phyloP scores from a whole-genome alignment of 495 filamentous ascomycete genomes.

The Thermothielavioides terrestris region DNA sequence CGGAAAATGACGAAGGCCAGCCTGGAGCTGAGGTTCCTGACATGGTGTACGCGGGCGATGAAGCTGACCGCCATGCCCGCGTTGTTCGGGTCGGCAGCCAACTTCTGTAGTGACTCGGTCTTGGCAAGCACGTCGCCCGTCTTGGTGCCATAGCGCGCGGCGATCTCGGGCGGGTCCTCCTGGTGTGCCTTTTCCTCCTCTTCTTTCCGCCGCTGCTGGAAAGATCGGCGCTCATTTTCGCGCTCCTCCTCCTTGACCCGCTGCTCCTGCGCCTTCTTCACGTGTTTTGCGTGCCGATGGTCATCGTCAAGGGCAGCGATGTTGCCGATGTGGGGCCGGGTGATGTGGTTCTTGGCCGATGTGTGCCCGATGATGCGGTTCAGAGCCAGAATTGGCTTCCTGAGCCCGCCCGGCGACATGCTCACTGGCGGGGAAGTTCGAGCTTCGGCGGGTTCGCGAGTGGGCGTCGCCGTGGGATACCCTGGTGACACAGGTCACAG shows the following conservation, averaged over 20 bases:
- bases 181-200: conserved; percentile 36
- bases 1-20: conserved; percentile 82
- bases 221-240: conserved; percentile 46
- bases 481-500: too few species aligned
- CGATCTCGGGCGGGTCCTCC: conserved; percentile 47
- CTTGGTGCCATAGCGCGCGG: conserved; percentile 50
- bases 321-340: conserved; percentile 39
- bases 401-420: conserved; percentile 33
- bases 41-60: conserved; percentile 76
- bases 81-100: conserved; percentile 24
- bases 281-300: conserved; percentile 41
- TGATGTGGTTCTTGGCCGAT: conserved; percentile 39
- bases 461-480: too few species aligned
- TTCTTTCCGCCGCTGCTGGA: conserved; percentile 39
- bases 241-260: conserved; percentile 40
- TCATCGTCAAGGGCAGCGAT: conserved; percentile 37
- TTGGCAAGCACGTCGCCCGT: conserved; percentile 26
- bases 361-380: conserved; percentile 38
- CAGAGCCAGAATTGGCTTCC: conserved; percentile 35
- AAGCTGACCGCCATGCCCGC: conserved; percentile 64
- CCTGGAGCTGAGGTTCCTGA: conserved; percentile 75
- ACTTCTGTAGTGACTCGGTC: conserved; percentile 14
- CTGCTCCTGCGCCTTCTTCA: conserved; percentile 38
- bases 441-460: background rate
- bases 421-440: background rate